Base-by-base conservation (phyloP, 2,329 filamentous ascomycete genomes). In the Xylariales sp. region DNA sequence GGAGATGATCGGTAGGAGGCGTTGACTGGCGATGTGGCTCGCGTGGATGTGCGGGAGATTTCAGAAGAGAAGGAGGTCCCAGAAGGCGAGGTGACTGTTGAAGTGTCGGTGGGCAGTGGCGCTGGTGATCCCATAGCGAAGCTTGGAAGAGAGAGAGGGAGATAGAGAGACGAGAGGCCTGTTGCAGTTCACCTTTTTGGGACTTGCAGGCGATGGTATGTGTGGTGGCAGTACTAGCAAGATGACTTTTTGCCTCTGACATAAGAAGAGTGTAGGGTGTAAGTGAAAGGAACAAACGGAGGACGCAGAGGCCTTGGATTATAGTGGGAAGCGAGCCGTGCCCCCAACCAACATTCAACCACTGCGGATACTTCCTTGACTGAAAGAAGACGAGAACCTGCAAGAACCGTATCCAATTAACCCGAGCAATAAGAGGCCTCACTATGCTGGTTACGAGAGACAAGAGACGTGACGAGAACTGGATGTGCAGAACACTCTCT, bases 201-300 rank as follows among this genome's bases (percentile, higher is more conserved):
- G n/a, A n/a, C n/a, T n/a, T n/a, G n/a, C n/a, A n/a, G n/a, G n/a
- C n/a, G n/a, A n/a, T n/a, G n/a, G n/a, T n/a, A n/a, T n/a, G n/a
- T n/a, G n/a, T n/a, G n/a, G n/a, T n/a, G n/a, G n/a, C n/a, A n/a
- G n/a, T n/a, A n/a, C n/a, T n/a, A n/a, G n/a, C n/a, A n/a, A n/a
- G n/a, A n/a, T n/a, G n/a, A n/a, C n/a, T n/a, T n/a, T n/a, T n/a
- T n/a, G n/a, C n/a, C n/a, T n/a, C n/a, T n/a, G n/a, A n/a, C n/a
- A n/a, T n/a, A n/a, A n/a, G n/a, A n/a, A n/a, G n/a, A n/a, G n/a
- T n/a, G 34, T 40, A 48, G 44, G 43, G 20, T 30, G 42, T 38
- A 40, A 24, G 43, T 44, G 29, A 45, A 40, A 52, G 47, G 53
- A 60, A 56, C 58, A 61, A 60, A 60, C 55, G 52, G 51, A 44